phyloP scores from a whole-genome alignment of 2,329 filamentous ascomycete genomes.

The Alternaria sp. region DNA sequence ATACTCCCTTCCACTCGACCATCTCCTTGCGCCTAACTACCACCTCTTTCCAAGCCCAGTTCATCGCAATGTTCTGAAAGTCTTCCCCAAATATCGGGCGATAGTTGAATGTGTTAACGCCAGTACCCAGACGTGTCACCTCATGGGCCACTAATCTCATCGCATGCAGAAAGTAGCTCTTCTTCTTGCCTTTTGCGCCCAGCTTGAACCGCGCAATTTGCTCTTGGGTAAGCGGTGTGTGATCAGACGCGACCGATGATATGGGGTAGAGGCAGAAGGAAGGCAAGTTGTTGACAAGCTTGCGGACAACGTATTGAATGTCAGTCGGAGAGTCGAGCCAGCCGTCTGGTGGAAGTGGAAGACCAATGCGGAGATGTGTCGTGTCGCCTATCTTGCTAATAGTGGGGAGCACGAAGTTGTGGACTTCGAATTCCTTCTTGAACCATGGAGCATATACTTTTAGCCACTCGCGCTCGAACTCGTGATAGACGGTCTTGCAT shows the following conservation, averaged over 20 bases:
- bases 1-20: neutral
- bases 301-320: neutral
- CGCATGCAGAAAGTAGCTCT: neutral
- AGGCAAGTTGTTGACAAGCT: neutral
- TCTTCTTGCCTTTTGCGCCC: neutral
- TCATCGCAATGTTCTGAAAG: neutral
- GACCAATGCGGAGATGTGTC: neutral
- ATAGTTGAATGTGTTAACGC: neutral
- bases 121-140: neutral
- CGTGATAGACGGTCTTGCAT: neutral
- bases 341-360: neutral
- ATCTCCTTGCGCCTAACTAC: neutral
- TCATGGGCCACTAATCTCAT: neutral
- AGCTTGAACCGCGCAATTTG: neutral
- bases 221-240: neutral
- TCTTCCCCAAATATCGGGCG: neutral
- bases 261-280: neutral
- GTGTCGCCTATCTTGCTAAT: neutral
- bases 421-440: neutral
- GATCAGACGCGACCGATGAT: neutral
- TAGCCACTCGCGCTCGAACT: neutral
- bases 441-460: neutral
- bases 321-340: neutral
- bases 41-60: neutral
- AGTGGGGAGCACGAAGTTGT: neutral